Evolutionary conservation across 2,329 filamentous ascomycete genomes (phyloP).

Genomic region (Lachnellula occidentalis): DNA sequence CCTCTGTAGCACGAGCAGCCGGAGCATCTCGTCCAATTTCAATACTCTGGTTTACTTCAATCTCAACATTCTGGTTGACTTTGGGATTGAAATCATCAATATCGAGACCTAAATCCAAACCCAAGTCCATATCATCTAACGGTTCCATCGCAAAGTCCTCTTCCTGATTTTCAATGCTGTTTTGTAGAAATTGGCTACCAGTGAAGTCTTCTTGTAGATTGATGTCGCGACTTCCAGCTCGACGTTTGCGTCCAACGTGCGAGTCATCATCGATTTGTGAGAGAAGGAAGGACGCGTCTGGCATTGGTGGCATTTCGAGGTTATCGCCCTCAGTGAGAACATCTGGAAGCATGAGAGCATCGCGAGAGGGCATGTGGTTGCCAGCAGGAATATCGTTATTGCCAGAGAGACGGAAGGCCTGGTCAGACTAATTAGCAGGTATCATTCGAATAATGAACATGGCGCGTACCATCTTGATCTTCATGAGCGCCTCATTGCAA

Average conservation of each 20-base stretch:
- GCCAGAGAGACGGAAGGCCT: conserved; percentile 91
- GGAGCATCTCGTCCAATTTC: conserved; percentile 89
- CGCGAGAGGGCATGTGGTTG: conserved; percentile 73
- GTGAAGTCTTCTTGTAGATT: conserved; percentile 64
- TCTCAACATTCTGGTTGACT: conserved; percentile 67
- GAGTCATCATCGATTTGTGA: conserved; percentile 63
- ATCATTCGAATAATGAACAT: not conserved
- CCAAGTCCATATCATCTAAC: conserved; percentile 63
- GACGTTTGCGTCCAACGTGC: conserved; percentile 51
- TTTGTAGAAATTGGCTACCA: conserved; percentile 76
- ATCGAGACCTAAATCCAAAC: conserved; percentile 69
- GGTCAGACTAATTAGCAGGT: conserved; percentile 32
- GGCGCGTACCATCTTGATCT: conserved; percentile 88
- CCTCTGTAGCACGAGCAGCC: conserved; percentile 58
- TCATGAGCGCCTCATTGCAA: conserved; percentile 94
- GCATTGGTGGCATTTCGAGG: conserved; percentile 70
- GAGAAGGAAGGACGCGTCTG: conserved; percentile 80
- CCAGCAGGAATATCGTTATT: conserved; percentile 93
- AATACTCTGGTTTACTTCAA: conserved; percentile 62
- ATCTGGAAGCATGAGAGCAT: conserved; percentile 84
- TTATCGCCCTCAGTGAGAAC: conserved; percentile 88
- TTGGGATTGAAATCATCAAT: conserved; percentile 30
- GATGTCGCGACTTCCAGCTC: conserved; percentile 57
- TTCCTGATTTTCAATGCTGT: conserved; percentile 47
- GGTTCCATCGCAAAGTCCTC: conserved; percentile 49